Evolutionary conservation across 1,139 yeast genomes (phyloP).

Genomic region (Saccharomyces hybrid): DNA sequence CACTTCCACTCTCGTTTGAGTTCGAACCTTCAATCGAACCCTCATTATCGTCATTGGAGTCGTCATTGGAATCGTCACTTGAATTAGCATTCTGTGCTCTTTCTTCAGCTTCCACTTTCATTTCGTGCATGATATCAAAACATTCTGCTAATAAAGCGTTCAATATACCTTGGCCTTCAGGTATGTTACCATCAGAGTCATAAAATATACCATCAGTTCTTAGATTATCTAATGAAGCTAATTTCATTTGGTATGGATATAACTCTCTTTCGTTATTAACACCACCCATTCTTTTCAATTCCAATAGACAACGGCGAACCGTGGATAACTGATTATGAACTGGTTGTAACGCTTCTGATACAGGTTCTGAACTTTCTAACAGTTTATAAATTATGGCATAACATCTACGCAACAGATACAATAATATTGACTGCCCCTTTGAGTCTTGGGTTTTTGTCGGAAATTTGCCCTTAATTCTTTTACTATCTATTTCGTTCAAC

Average conservation of each 20-base stretch:
- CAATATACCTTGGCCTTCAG: conserved; percentile 94
- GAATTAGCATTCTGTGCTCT: conserved; percentile 25
- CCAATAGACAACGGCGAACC: conserved; percentile 79
- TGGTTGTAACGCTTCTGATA: conserved; percentile 85
- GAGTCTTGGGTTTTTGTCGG: conserved; percentile 32
- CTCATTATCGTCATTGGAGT: conserved; percentile 32
- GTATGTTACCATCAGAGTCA: conserved; percentile 75
- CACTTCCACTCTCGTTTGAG: conserved; percentile 7
- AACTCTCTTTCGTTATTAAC: conserved; percentile 77
- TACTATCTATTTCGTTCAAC: conserved; percentile 63
- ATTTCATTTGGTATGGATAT: conserved; percentile 90
- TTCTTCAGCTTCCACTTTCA: conserved; percentile 81
- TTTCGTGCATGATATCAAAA: conserved; percentile 84
- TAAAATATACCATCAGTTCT: conserved; percentile 82
- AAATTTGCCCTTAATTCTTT: conserved; percentile 53
- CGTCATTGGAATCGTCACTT: conserved; percentile 38
- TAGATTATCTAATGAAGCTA: conserved; percentile 79
- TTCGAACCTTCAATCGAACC: conserved; percentile 8
- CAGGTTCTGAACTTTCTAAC: conserved; percentile 88
- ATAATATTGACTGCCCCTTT: conserved; percentile 57
- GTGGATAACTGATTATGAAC: conserved; percentile 88
- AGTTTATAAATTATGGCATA: conserved; percentile 83
- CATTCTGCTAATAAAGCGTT: conserved; percentile 89
- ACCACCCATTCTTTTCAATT: conserved; percentile 88
- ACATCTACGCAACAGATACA: conserved; percentile 79